Percentiles rank a stretch among this genome's conserved stretches.
phyloP scores from a whole-genome alignment of 305 asterid genomes.

The Caryopteris hybrid region DNA sequence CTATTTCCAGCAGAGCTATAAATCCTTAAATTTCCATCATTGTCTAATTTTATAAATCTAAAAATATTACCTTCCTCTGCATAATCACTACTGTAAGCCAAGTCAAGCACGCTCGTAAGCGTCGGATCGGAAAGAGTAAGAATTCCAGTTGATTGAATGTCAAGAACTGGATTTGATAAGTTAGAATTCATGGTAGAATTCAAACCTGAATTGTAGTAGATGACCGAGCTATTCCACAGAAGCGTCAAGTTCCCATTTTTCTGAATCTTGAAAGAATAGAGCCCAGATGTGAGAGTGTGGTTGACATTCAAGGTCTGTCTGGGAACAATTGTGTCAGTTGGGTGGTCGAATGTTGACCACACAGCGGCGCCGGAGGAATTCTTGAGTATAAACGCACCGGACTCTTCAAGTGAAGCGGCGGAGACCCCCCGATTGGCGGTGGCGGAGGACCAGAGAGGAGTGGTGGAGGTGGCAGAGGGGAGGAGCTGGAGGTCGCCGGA shows the following conservation, averaged over 20 bases:
- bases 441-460: slow-evolving; percentile 65
- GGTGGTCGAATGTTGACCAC: slow-evolving; percentile 79
- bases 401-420: slow-evolving; percentile 50
- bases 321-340: slow-evolving; percentile 72
- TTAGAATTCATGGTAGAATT: slow-evolving; percentile 42
- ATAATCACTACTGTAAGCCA: slow-evolving; percentile 71
- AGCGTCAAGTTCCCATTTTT: slow-evolving; percentile 58
- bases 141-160: slow-evolving; percentile 50
- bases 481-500: slow-evolving; percentile 80
- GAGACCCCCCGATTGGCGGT: slow-evolving; percentile 52
- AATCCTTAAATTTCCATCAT: slow-evolving; percentile 77
- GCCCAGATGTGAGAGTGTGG: slow-evolving; percentile 43
- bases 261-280: slow-evolving; percentile 39
- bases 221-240: slow-evolving; percentile 46
- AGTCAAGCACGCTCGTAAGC: slow-evolving; percentile 25
- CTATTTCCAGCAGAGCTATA: slow-evolving; percentile 53
- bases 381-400: slow-evolving; percentile 56
- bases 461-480: slow-evolving; percentile 30
- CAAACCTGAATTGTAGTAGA: slow-evolving; percentile 60
- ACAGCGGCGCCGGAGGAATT: slow-evolving; percentile 44
- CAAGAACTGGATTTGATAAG: slow-evolving; percentile 43
- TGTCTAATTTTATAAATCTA: slow-evolving; percentile 60
- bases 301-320: slow-evolving; percentile 35
- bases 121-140: slow-evolving; percentile 44
- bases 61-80: slow-evolving; percentile 45